Evolutionary conservation across 257 asterid genomes (phyloP), one percentile per base, ranked within the genome.

Genomic region (Thymus mandschuricus): DNA sequence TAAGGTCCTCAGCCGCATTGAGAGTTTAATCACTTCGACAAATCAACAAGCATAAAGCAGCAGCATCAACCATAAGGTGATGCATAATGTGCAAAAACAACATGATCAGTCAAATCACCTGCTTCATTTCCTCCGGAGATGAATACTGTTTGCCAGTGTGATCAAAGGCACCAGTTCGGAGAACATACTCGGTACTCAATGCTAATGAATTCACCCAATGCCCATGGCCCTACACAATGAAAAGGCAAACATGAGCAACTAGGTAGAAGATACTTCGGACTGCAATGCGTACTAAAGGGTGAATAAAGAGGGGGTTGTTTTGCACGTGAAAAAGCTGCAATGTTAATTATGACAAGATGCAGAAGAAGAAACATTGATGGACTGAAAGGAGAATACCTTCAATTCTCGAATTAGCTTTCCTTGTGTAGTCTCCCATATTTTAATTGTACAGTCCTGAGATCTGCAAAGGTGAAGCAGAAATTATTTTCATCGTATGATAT

Each of bases 121-220:
- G 70, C 84, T 94, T 88, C 96, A 89, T 89, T 84, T 91, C 97
- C 82, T 87, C 95, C 0, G 95, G 88, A 68, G 97, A 91, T 67
- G 97, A 76, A 75, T 74, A 83, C 9, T 75, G 85, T 78, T 85
- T 87, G 49, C 87, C 70, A 54, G 84, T 87, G 82, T 91, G 97
- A 85, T 94, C 98, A 76, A 86, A 94, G 69, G 97, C 97, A 67
- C 98, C 97, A 72, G 92, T 89, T 60, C 98, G 87, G 76, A 95
- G 94, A 62, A 92, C 96, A 75, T 95, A 92, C 70, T 95, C 96
- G 9, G 99, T 92, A 81, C 99, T 89, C 86, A 92, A 79, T 54
- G 99, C 98, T 76, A 95, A 82, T 10, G 98, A 86, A 85, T 95
- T 95, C 66, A 95, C 96, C 97, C 99, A 95, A 83, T 95, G 97